Percentiles rank a stretch among this genome's conserved stretches.
phyloP scores from a whole-genome alignment of 2,329 filamentous ascomycete genomes.

The Dactylella cylindrospora region DNA sequence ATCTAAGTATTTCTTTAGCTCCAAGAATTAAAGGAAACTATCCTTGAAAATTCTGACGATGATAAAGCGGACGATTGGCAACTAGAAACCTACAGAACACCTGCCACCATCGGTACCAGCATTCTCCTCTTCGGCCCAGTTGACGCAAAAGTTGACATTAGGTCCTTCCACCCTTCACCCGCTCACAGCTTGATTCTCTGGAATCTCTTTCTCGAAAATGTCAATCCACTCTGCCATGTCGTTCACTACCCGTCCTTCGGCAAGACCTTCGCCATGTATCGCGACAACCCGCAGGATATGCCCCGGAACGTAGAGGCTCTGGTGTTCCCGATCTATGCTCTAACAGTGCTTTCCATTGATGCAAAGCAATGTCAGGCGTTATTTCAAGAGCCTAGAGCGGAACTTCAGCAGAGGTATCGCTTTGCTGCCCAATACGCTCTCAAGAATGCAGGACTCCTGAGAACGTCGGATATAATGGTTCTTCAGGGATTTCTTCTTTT shows the following conservation, averaged over 20 bases:
- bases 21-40: slow-evolving; percentile 36
- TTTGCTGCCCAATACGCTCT: slow-evolving; percentile 65
- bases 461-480: slow-evolving; percentile 65
- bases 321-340: slow-evolving; percentile 67
- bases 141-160: slow-evolving; percentile 53
- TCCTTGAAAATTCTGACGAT: slow-evolving; percentile 23
- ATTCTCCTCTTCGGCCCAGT: slow-evolving; percentile 29
- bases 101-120: slow-evolving; percentile 4
- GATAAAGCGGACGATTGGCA: slow-evolving; percentile 24
- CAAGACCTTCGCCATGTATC: slow-evolving; percentile 20
- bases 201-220: slow-evolving; percentile 72
- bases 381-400: slow-evolving; percentile 59
- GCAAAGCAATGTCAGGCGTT: slow-evolving; percentile 59
- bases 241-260: slow-evolving; percentile 69
- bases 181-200: slow-evolving; percentile 70
- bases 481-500: slow-evolving; percentile 70
- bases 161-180: slow-evolving; percentile 62
- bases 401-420: slow-evolving; percentile 60
- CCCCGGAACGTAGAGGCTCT: slow-evolving; percentile 64
- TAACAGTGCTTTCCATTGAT: slow-evolving; percentile 62
- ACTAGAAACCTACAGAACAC: not conserved
- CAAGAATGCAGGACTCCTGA: slow-evolving; percentile 67
- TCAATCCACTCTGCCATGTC: slow-evolving; percentile 72
- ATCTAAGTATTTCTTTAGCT: no score
- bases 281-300: slow-evolving; percentile 57